Base-by-base conservation (phyloP, 768 basidiomycete genomes). In the Agaricus subrufescens region DNA sequence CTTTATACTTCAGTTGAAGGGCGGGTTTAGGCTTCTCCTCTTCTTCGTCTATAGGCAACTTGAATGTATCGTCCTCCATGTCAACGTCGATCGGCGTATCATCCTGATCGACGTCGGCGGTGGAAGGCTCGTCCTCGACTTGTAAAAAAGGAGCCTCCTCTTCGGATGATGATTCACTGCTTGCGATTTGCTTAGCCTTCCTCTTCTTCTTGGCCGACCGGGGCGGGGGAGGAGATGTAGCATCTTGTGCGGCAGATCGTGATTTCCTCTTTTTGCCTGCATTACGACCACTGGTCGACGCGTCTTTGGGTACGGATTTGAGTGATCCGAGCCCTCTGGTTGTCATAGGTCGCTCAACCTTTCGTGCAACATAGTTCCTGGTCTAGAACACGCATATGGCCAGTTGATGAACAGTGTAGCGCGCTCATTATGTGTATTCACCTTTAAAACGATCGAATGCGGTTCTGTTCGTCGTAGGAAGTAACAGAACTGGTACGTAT, bases 401-500 rank as follows among this genome's bases (percentile, higher is more conserved):
- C 50, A 51, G 27, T 39, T 46, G 15, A 8, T 46, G 27, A 38
- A 34, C 5, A 46, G 38, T 39, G 19, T 42, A 46, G 27, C 25
- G 8, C 19, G 27, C 7, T 34, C 48, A 19, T 19, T 3, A 37
- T 14, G 34, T 34, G 23, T 19, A 46, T 31, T n/a, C 49, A 89
- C 94, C 78, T 96, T 96, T 62, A 91, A 73, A 7, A 94, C 73
- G 2, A 94, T 78, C 0, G 89, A 84, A 68, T 95, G 91, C 9
- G 88, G 80, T 50, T 93, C 91, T 2, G 83, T 85, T 69, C 85
- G 86, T 25, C 91, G 82, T 61, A 95, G 75, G 71, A 94, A 96
- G 67, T 92, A 96, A 47, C 89, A 92, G 67, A 92, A 94, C 61
- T 96, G 94, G 65, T 95, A 96, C 0, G 80, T 81, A 58, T 89